Evolutionary conservation across 768 basidiomycete genomes (phyloP), one percentile per base, ranked within the genome.

Genomic region (Cyclocybe aegerita): DNA sequence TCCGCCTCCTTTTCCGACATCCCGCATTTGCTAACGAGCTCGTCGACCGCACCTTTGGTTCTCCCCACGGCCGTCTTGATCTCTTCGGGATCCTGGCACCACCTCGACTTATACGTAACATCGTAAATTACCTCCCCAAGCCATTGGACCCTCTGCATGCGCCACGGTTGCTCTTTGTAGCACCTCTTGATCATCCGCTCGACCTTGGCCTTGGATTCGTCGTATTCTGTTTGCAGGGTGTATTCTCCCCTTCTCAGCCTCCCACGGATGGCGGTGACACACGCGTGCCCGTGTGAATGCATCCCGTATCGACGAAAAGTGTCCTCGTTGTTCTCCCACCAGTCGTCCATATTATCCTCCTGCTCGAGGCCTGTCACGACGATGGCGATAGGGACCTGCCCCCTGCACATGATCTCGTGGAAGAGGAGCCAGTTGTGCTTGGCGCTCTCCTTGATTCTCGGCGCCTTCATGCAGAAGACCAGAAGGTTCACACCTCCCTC

Each of bases 401-500:
- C 55, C 33, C 60, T 62, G 47, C 72, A 75, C n/a, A 77, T 67
- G 12, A 70, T 64, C 9, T 71, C 63, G 43, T 54, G 12, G 52
- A 75, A 72, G 30, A 74, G 52, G 31, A 61, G 59, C 62, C 74
- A 77, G 43, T 75, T 77, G 37, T 66, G 63, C 38, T 66, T 60
- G 30, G 67, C 50, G 2, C 65, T 57, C 16, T 65, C 61, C 43
- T 60, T 62, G 48, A 74, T 63, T 50, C 72, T 61, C 10, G 74
- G 66, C n/a, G 66, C 71, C 5, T 69, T 68, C 55, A 74, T 68
- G 39, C 68, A 68, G 55, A 67, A 77, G 6, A 76, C 53, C 34
- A 77, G 69, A 33, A 77, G 63, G 60, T 63, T 66, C 46, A 77
- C 53, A 12, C 75, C 72, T 8, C 59, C 61, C 1, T 65, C 48